phyloP scores from a whole-genome alignment of 2,329 filamentous ascomycete genomes.

The Colletotrichum sp. region DNA sequence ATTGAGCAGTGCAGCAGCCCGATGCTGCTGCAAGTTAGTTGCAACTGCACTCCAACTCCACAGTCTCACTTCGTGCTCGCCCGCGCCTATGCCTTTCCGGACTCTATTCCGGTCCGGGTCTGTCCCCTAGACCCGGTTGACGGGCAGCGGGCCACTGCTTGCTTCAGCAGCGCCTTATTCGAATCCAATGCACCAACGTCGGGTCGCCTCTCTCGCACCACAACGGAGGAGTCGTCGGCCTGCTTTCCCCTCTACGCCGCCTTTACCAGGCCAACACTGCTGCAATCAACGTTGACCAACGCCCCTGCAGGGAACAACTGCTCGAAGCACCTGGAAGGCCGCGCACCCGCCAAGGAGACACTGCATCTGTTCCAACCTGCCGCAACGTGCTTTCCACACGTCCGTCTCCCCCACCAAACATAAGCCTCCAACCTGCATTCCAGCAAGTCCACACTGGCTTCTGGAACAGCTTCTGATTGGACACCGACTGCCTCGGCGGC shows the following conservation, averaged over 20 bases:
- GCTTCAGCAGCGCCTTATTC: not conserved
- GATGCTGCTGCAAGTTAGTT: not conserved
- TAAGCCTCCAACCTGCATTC: conserved; percentile 17
- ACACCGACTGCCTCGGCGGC: conserved; percentile 26
- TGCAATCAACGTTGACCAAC: not conserved
- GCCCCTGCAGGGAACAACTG: not conserved
- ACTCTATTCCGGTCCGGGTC: not conserved
- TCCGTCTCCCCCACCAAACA: conserved; percentile 1
- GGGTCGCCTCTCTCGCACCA: not conserved
- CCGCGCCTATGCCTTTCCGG: not conserved
- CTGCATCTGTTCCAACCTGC: not conserved
- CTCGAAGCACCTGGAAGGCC: not conserved
- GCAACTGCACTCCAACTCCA: not conserved
- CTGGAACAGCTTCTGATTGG: conserved; percentile 31
- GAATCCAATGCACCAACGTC: not conserved
- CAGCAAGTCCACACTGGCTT: conserved; percentile 10
- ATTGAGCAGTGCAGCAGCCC: not conserved
- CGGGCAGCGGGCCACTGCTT: not conserved
- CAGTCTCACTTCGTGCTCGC: not conserved
- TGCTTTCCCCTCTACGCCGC: not conserved
- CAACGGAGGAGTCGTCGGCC: not conserved
- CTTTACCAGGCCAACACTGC: not conserved
- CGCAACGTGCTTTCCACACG: not conserved
- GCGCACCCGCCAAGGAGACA: conserved; percentile 8
- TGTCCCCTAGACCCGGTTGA: conserved; percentile 9